phyloP scores from a whole-genome alignment of 306 rosid genomes.

The Leucaena leucocephala region DNA sequence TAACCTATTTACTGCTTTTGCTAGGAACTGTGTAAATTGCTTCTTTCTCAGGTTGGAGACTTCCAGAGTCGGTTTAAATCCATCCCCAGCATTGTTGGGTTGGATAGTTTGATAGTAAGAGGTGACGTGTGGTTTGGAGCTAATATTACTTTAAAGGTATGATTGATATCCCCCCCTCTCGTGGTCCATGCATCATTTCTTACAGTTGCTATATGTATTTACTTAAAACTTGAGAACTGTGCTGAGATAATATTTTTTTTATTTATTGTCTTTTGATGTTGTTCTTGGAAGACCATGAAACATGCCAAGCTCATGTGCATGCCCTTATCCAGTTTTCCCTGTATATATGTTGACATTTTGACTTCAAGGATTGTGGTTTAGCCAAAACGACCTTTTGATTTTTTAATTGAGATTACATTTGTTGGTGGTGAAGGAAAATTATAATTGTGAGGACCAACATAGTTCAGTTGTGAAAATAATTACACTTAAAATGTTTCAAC shows the following conservation, averaged over 20 bases:
- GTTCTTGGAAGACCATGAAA: background rate
- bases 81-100: constrained; percentile 61
- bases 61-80: constrained; percentile 70
- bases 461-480: background rate
- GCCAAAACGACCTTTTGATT: background rate
- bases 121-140: constrained; percentile 88
- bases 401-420: background rate
- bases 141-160: constrained; percentile 68
- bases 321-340: background rate
- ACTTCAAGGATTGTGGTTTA: background rate
- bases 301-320: background rate
- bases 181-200: background rate
- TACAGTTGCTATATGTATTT: background rate
- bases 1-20: constrained; percentile 3
- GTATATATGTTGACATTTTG: background rate
- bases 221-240: constrained; percentile 9
- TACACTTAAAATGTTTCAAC: background rate
- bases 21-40: constrained; percentile 20
- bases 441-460: background rate
- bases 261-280: constrained; percentile 11
- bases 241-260: background rate
- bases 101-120: constrained; percentile 69
- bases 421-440: background rate
- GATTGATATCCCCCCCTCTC: constrained; percentile 16
- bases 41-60: constrained; percentile 56